Evolutionary conservation across 805 yeast genomes (phyloP), one percentile per base, ranked within the genome.

Genomic region (Isabelozyma pseudorhagii): DNA sequence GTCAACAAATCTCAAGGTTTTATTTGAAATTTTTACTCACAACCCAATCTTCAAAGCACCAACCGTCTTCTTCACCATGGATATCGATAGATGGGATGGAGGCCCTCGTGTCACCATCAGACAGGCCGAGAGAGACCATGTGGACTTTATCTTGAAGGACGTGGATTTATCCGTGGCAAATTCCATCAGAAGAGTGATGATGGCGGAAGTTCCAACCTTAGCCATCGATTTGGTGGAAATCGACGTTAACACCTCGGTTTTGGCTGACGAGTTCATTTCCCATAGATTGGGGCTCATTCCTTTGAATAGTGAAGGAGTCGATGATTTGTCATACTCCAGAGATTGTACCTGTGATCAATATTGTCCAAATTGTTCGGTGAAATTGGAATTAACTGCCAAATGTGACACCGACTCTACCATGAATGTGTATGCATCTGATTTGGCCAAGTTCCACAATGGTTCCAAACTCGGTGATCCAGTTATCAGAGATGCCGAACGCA

Each of bases 331-430:
- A 54, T 93, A 92, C 71, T 85, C 96, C 28, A 81, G 97, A 64
- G 99, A 94, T 67, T 94, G 99, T 69, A 92, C 96, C 42, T 94
- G 99, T 75, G 99, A 94, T 67, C 96, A 92, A 64, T 93, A 94
- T 72, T 94, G 99, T 72, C 92, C 90, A 52, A 86, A 87, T 68
- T 94, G 99, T 72, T 85, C 96, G 4, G 98, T 94, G 21, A 89
- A 86, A 55, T 78, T 94, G 50, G 84, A 86, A 50, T 72, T 94
- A 54, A 84, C 89, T 49, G 99, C 97, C n/a, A 78, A 83, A 55
- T 93, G 97, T 67, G 93, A 89, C 54, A 77, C 88, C 42, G 97
- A 90, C 61, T 83, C 85, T 43, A 89, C 96, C 9, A 87, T 90
- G 81, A 89, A 86, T 57, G 92, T 94, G 10, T 94, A 91, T 66